Evolutionary conservation across 495 filamentous ascomycete genomes (phyloP), one percentile per base, ranked within the genome.

Genomic region (Pyrenula aspistea): DNA sequence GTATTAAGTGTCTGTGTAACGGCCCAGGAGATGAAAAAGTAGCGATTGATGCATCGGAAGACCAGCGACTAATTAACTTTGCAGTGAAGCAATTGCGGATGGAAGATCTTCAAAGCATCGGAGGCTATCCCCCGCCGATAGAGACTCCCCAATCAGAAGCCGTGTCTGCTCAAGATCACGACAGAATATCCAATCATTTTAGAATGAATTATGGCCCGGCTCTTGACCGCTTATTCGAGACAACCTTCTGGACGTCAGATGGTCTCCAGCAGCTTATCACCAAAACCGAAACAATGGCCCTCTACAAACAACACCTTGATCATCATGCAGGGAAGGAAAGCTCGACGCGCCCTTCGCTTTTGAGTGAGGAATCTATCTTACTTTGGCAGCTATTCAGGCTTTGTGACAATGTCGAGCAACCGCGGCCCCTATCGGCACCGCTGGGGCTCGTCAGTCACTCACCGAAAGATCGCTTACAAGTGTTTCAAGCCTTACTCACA

Each of bases 181-280:
- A 80, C 81, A 57, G 75, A 93, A 11, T 95, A 88, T 69, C 73
- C 80, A 56, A 83, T 84, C 51, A 82, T 88, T 53, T 42, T 15
- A 42, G 8, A 15, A 4, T 8, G 15, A 42, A 42, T 42, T 96
- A 93, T 65, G 82, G 82, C 19, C 79, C 81, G 1, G 89, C 86
- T 22, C 82, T 96, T 36, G 82, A 88, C 62, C 81, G 80, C 55
- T 84, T 95, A 58, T 79, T 96, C 55, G 91, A 96, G 61, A 86
- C 89, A n/a, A 76, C 76, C 25, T 96, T 89, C 89, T 95, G 86
- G 66, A 70, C 77, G 54, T 77, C 70, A 64, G 78, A 69, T 64
- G 81, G 70, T 36, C 60, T 77, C 2, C 62, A 66, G 4, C 63
- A 77, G 24, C 69, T 92, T 3, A 75, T 75, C 22, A 76, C 80